phyloP scores from a whole-genome alignment of 2,329 filamentous ascomycete species.

The Podosphaera fusca region DNA sequence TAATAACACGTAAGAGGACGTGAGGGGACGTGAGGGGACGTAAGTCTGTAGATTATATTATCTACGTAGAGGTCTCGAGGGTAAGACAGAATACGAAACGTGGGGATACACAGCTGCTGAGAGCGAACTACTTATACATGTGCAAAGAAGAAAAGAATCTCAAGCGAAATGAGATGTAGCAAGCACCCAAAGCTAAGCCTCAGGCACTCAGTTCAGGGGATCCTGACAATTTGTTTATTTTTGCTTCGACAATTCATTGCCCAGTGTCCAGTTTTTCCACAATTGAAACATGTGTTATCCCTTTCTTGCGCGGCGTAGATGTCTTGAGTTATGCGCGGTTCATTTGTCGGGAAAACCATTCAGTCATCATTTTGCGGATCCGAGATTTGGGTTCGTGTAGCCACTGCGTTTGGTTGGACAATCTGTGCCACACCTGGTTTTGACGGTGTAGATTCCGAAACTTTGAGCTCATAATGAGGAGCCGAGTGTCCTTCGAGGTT shows the following conservation, averaged over 20 bases:
- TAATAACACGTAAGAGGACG: too few species aligned
- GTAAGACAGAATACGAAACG: too few species aligned
- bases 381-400: not conserved
- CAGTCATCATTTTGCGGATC: not conserved
- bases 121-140: too few species aligned
- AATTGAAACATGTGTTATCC: not conserved
- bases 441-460: not conserved
- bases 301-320: not conserved
- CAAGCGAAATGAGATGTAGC: too few species aligned
- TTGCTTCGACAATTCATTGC: not conserved
- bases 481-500: not conserved
- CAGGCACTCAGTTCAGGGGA: too few species aligned
- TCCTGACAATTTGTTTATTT: too few species aligned
- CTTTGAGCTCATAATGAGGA: not conserved
- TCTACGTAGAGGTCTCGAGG: too few species aligned
- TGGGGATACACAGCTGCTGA: too few species aligned
- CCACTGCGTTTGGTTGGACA: not conserved
- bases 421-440: not conserved
- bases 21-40: too few species aligned
- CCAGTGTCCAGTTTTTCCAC: not conserved
- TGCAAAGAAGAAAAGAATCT: too few species aligned
- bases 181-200: too few species aligned
- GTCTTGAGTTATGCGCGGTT: not conserved
- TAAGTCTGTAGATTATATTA: too few species aligned
- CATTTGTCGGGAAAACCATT: not conserved